These are phyloP conservation scores for Podaxis sp. DNA, from an alignment of 768 basidiomycete species.

Conservation along the genomic window DNA sequence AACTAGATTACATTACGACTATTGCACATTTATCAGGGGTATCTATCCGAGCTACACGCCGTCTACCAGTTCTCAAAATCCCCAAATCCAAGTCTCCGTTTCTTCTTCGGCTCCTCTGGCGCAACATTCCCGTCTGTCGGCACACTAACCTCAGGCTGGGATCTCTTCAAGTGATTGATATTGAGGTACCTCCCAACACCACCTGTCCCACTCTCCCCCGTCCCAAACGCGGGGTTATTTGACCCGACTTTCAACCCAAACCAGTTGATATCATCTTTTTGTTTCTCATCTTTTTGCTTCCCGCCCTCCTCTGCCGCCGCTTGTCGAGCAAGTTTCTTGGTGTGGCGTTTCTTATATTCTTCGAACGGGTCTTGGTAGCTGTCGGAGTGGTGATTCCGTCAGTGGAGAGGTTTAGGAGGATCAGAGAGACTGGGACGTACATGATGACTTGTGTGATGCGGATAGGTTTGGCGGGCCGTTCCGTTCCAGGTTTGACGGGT, in stretches of 20 bases:
- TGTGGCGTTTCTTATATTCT: constrained; percentile 80
- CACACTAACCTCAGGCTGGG: constrained; percentile 27
- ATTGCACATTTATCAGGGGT: constrained; percentile 3
- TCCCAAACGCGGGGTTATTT: constrained; percentile 23
- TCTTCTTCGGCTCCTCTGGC: constrained; percentile 63
- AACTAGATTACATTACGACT: neutral
- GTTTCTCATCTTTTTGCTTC: constrained; percentile 39
- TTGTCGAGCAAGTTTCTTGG: constrained; percentile 68
- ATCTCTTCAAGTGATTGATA: constrained; percentile 30
- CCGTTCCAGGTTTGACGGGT: constrained; percentile 78
- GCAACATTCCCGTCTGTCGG: constrained; percentile 11
- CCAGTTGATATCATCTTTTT: constrained; percentile 77
- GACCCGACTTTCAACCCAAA: constrained; percentile 83
- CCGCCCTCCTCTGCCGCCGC: constrained; percentile 34
- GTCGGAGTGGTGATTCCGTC: neutral
- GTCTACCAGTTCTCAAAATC: constrained; percentile 78
- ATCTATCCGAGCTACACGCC: neutral
- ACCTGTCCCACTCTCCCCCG: constrained; percentile 29
- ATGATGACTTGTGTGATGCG: constrained; percentile 84
- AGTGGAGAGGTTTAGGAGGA: neutral
- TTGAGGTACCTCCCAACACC: constrained; percentile 82
- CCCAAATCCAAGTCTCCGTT: constrained; percentile 85
- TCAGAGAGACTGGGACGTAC: constrained; percentile 30
- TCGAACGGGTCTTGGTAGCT: constrained; percentile 96
- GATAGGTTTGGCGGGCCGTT: constrained; percentile 82